A percentile compares a stretch with the other conserved stretches of the same genome.
Conservation (phyloP, 345 rosid genomes). For the Camelina laxa region DNA sequence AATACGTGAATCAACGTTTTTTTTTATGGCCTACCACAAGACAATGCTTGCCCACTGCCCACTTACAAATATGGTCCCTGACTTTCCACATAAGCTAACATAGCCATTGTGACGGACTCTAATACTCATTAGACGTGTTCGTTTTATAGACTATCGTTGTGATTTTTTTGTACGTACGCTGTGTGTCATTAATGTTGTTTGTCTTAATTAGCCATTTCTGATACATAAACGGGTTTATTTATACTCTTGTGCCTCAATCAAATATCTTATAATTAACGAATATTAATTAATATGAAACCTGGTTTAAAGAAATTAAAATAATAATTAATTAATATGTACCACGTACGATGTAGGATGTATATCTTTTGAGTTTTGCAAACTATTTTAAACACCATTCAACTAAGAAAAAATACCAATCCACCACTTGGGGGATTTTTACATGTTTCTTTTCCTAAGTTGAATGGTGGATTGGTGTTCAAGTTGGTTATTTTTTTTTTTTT, state of each 20-base stretch:
- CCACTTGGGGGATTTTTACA: too few relatives aligned
- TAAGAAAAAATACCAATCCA: too few relatives aligned
- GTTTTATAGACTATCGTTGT: slow-evolving; percentile 29
- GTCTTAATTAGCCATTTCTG: neutral
- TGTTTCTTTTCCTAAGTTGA: too few relatives aligned
- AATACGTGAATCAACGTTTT: slow-evolving; percentile 3
- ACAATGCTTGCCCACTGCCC: slow-evolving; percentile 18
- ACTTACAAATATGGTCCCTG: slow-evolving; percentile 32
- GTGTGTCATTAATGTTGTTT: slow-evolving; percentile 5
- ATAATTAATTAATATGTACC: neutral
- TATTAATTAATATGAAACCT: too few relatives aligned
- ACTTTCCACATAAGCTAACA: slow-evolving; percentile 34
- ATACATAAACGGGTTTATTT: neutral
- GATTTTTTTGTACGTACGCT: neutral
- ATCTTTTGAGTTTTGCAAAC: neutral
- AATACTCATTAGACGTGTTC: slow-evolving; percentile 39
- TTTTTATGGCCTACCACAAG: slow-evolving; percentile 36
- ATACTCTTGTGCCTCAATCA: neutral
- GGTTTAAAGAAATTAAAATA: too few relatives aligned
- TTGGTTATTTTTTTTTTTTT: too few relatives aligned
- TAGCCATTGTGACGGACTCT: slow-evolving; percentile 23
- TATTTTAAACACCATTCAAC: neutral
- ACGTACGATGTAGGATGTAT: neutral
- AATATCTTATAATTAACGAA: neutral
- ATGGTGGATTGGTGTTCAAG: too few relatives aligned